Evolutionary conservation across 768 basidiomycete genomes (phyloP), one percentile per base, ranked within the genome.

Genomic region (Pholiota conissans): DNA sequence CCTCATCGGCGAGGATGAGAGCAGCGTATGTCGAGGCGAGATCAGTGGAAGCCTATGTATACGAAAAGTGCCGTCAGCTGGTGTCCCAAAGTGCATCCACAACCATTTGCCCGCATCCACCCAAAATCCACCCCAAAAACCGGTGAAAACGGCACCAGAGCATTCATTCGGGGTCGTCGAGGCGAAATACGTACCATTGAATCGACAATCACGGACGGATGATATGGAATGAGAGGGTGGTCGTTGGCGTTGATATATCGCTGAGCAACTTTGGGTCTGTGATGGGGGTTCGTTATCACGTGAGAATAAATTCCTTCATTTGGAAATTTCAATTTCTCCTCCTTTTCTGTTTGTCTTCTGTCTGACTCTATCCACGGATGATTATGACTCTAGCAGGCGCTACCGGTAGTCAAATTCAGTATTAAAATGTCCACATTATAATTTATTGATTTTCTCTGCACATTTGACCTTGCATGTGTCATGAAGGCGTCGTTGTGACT

Each of bases 1-100:
- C 89, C 63, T 97, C 95, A 79, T 98, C 97, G 65, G 95, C 95
- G 72, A 98, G 93, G 78, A 98, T 98, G 70, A 99, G 90, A 65
- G 94, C 92, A 71, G 96, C 95, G 80, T 98, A 98, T 66, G 95
- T 91, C 61, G 95, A 81, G 66, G 95, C 93, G 72, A 96, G 91
- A 73, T 98, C 96, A 53, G 72, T 58, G 69, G 82, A 75, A 66
- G 79, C 76, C 80, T 81, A 59, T 26, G 46, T 24, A 32, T 11
- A 18, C 6, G 24, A 49, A 58, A 55, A 26, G 14, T 37, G 40
- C n/a, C 42, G 58, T 65, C 60, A 64, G 59, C 47, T 50, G 35
- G 24, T 42, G 52, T 28, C 35, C 55, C 50, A 59, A 59, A 55
- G 49, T 49, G 49, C 67, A 71, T 69, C 70, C 65, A 61, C 16